Evolutionary conservation across 495 filamentous ascomycete genomes (phyloP), one percentile per base, ranked within the genome.

Genomic region (Hyphodiscus hymeniophilus): DNA sequence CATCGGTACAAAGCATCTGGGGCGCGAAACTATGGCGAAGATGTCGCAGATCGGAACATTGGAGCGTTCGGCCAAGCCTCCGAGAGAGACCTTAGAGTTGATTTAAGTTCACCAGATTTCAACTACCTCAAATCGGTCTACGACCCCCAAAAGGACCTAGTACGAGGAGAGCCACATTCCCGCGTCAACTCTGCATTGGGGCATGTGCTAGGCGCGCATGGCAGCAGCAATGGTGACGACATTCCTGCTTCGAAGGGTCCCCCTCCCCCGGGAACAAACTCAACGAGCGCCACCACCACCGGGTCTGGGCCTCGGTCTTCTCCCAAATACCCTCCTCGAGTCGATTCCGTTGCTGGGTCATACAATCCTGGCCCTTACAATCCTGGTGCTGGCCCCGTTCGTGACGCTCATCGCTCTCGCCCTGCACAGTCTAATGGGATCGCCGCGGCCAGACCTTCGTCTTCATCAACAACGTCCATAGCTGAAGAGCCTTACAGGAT

Each of bases 1-100:
- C 22, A 45, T 13, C 62, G 71, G 36, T 58, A 71, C 7, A 61
- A 68, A 40, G 70, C 73, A 7, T 56, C 69, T 11, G 73, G 73
- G 0, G 57, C 62, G 1, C 65, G 64, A 42, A 69, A 72, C 41
- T 76, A 74, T 45, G 73, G 69, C 28, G 73, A 78, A 54, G 75
- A 77, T 54, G 73, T 78, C 0, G 74, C 74, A 4, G 73, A 76
- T 35, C 61, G 74, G 20, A 78, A 78, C 45, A 65, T 75, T 38
- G 59, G 46, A 7, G 21, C 10, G 2, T 49, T 45, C 43, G 48
- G 48, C 2, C 16, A 40, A 7, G 7, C 2, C 7, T 15, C n/a
- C 3, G 20, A 22, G 20, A 4, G 20, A 6, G 20, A 20, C 7
- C 22, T 20, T 30, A 26, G 23, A 18, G 20, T 50, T 7, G 52